Percentiles rank a stretch among this genome's conserved stretches.
Evolutionary conservation across 768 basidiomycete genomes (phyloP).

Genomic region (Wakefieldia striispora): DNA sequence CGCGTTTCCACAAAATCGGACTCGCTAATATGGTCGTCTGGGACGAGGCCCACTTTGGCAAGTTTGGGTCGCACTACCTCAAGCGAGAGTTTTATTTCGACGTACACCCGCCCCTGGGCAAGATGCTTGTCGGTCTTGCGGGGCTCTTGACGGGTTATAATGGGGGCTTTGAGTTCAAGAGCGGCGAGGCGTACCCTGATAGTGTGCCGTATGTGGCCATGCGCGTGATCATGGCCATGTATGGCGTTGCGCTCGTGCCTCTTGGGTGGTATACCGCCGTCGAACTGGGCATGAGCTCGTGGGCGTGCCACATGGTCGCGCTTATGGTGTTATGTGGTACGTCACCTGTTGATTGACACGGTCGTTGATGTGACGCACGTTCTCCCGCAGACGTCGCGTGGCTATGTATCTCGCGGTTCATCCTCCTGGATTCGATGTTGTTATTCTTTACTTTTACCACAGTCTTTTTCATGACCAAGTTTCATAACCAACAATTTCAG

Average conservation of each 20-base stretch:
- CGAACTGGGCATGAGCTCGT: slow-evolving; percentile 87
- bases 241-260: slow-evolving; percentile 94
- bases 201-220: slow-evolving; percentile 90
- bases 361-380: not conserved
- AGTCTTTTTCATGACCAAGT: slow-evolving; percentile 91
- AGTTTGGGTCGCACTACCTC: slow-evolving; percentile 97
- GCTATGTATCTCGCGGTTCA: slow-evolving; percentile 95
- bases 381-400: slow-evolving; percentile 79
- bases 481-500: slow-evolving; percentile 96
- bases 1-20: slow-evolving; percentile 92
- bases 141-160: slow-evolving; percentile 91
- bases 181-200: slow-evolving; percentile 80
- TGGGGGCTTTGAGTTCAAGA: slow-evolving; percentile 92
- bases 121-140: slow-evolving; percentile 96
- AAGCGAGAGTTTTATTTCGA: slow-evolving; percentile 99
- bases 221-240: slow-evolving; percentile 91
- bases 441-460: slow-evolving; percentile 98
- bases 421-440: slow-evolving; percentile 98
- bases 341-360: slow-evolving; percentile 19
- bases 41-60: slow-evolving; percentile 99
- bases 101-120: slow-evolving; percentile 96
- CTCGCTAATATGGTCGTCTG: slow-evolving; percentile 84
- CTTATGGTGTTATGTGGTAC: slow-evolving; percentile 90
- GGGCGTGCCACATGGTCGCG: slow-evolving; percentile 89
- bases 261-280: slow-evolving; percentile 96